Evolutionary conservation across 2,329 filamentous ascomycete genomes (phyloP).

Genomic region (Myotisia sp.): DNA sequence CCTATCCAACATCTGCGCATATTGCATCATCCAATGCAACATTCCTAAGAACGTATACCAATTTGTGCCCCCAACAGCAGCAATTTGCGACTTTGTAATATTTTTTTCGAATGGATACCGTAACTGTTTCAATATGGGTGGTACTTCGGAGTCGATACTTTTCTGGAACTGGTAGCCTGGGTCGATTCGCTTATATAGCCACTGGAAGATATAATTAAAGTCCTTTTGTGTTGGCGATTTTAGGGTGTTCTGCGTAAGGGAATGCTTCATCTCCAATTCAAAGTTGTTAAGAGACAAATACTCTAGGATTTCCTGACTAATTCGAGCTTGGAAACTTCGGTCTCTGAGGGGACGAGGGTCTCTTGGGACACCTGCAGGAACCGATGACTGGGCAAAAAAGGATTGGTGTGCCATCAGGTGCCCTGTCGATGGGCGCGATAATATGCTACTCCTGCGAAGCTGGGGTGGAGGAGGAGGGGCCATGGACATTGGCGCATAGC

Average conservation of each 20-base stretch:
- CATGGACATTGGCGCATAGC: conserved; percentile 49
- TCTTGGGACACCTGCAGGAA: conserved; percentile 64
- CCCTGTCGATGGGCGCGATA: conserved; percentile 54
- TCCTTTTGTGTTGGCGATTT: conserved; percentile 95
- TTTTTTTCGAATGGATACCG: conserved; percentile 89
- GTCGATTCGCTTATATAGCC: conserved; percentile 91
- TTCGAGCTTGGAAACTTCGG: conserved; percentile 60
- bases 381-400: conserved; percentile 81
- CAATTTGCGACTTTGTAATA: conserved; percentile 91
- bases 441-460: conserved; percentile 64
- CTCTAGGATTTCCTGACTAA: conserved; percentile 79
- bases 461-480: conserved; percentile 37
- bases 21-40: conserved; percentile 98
- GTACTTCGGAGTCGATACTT: conserved; percentile 88
- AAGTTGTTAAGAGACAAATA: conserved; percentile 91
- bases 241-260: conserved; percentile 75
- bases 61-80: conserved; percentile 89
- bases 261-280: conserved; percentile 94
- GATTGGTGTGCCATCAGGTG: conserved; percentile 68
- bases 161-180: conserved; percentile 88
- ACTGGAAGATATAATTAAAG: conserved; percentile 96
- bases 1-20: conserved; percentile 83
- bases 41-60: conserved; percentile 91
- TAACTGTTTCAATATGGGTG: conserved; percentile 79
- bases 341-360: conserved; percentile 82